phyloP scores from a whole-genome alignment of 495 filamentous ascomycete genomes.

The Penicillium bialowiezense region DNA sequence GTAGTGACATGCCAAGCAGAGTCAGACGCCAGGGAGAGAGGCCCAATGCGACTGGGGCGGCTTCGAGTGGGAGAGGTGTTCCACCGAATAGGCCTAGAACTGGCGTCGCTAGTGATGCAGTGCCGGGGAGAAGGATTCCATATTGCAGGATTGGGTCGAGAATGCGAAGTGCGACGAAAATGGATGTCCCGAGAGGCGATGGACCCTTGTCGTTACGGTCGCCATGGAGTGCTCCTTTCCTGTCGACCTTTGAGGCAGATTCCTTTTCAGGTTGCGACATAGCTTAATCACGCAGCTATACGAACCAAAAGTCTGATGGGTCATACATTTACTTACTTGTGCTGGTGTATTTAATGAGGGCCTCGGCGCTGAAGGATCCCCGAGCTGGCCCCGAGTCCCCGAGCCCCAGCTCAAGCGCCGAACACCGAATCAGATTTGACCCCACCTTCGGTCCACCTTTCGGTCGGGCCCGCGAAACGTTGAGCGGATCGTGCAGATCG shows the following conservation, averaged over 20 bases:
- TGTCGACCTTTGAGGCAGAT: not conserved
- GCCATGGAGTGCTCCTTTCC: not conserved
- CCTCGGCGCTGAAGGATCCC: not conserved
- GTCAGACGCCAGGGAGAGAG: not conserved
- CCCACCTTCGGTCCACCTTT: not conserved
- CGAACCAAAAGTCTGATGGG: not conserved
- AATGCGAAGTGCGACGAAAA: not conserved
- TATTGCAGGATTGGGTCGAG: not conserved
- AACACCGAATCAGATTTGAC: not conserved
- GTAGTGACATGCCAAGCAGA: not conserved
- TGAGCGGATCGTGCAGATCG: too few species aligned
- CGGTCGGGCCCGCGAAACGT: too few species aligned
- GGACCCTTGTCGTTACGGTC: not conserved
- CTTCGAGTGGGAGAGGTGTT: not conserved
- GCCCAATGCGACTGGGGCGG: not conserved
- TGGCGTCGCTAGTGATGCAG: not conserved
- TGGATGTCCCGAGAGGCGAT: not conserved
- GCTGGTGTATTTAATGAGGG: not conserved
- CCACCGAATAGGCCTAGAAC: not conserved
- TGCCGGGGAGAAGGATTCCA: not conserved
- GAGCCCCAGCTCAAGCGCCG: not conserved
- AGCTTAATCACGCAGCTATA: not conserved
- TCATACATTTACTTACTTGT: not conserved
- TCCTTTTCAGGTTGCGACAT: not conserved
- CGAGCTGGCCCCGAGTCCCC: not conserved